These are phyloP conservation scores for Neurospora tetraspora DNA, from an alignment of 495 filamentous ascomycete genomes.

Conservation along the genomic window DNA sequence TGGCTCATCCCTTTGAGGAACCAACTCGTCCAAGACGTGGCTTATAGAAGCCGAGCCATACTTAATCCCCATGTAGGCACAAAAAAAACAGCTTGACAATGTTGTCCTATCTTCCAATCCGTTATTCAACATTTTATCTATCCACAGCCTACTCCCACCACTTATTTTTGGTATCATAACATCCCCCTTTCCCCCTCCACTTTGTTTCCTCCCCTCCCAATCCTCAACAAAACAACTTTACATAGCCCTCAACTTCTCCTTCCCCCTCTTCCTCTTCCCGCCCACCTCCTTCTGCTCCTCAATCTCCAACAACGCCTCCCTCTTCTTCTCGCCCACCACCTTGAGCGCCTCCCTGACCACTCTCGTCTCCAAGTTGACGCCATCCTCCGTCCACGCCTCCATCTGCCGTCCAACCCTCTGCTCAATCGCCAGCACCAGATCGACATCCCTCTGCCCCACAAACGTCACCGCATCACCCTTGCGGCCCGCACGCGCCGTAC, in stretches of 20 bases:
- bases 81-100: neutral
- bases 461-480: constrained; percentile 75
- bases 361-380: constrained; percentile 79
- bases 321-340: constrained; percentile 82
- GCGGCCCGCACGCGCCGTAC: constrained; percentile 85
- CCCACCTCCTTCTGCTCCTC: constrained; percentile 83
- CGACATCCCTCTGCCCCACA: constrained; percentile 84
- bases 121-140: neutral
- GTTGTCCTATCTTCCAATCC: neutral
- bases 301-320: constrained; percentile 78
- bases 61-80: neutral
- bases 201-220: neutral
- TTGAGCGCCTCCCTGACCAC: constrained; percentile 78
- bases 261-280: constrained; percentile 58
- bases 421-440: constrained; percentile 81
- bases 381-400: constrained; percentile 74
- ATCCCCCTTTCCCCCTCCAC: neutral
- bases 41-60: neutral
- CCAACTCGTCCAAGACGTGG: neutral
- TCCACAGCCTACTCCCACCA: neutral
- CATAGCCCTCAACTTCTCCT: constrained; percentile 35
- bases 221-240: neutral
- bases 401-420: constrained; percentile 68
- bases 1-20: neutral
- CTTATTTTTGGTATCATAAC: neutral